A percentile compares a stretch with the other conserved stretches of the same genome.
Evolutionary conservation across 2,329 filamentous ascomycete species (phyloP).

Genomic region (Fusarium equiseti): DNA sequence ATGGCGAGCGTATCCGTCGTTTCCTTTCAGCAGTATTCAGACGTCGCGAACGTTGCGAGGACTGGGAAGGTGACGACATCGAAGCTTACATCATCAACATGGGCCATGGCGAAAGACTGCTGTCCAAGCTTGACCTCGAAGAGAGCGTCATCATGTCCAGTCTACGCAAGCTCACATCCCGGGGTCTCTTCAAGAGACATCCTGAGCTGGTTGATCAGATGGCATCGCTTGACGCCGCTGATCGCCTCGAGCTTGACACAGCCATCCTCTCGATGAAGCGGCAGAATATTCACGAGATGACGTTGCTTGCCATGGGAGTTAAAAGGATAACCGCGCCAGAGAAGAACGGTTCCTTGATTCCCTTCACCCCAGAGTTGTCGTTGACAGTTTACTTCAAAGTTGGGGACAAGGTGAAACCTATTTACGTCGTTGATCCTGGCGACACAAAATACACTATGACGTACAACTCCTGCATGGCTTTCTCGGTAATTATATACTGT

Average conservation of each 20-base stretch:
- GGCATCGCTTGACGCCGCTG: neutral
- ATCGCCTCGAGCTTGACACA: neutral
- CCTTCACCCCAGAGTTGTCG: neutral
- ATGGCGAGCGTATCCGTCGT: neutral
- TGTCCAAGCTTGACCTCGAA: neutral
- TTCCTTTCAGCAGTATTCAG: neutral
- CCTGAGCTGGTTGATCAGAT: neutral
- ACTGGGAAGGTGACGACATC: neutral
- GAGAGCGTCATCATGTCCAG: neutral
- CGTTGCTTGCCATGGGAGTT: neutral
- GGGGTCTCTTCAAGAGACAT: neutral
- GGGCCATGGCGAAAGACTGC: accelerated
- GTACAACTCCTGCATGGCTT: neutral
- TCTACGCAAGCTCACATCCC: neutral
- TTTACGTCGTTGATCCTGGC: neutral
- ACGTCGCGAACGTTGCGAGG: neutral
- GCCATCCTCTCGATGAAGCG: neutral
- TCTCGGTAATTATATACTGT: too few relatives aligned
- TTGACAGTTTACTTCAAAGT: neutral
- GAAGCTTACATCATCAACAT: neutral
- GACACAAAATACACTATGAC: accelerated
- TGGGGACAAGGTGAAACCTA: neutral
- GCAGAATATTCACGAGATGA: neutral
- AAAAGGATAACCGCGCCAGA: neutral
- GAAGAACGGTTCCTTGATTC: accelerated